These are phyloP conservation scores for Verticillium klebahnii DNA, from an alignment of 2,329 filamentous ascomycete genomes.

Conservation along the genomic window DNA sequence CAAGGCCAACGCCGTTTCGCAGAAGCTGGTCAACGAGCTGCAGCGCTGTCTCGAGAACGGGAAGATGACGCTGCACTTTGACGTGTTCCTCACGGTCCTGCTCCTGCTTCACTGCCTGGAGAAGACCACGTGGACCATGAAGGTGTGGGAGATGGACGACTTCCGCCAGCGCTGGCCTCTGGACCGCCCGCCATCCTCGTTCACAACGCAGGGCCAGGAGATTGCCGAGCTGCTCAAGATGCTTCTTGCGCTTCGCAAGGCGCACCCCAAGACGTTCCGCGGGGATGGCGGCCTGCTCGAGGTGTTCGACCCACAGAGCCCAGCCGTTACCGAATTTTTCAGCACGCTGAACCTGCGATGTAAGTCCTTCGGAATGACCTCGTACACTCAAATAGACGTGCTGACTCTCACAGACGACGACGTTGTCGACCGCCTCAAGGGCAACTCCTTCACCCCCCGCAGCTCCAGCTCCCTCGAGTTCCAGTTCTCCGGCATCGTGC, in stretches of 20 bases:
- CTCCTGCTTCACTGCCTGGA: slow-evolving; percentile 63
- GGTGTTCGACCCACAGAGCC: slow-evolving; percentile 40
- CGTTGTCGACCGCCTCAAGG: slow-evolving; percentile 21
- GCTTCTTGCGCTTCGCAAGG: slow-evolving; percentile 56
- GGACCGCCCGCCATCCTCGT: slow-evolving; percentile 49
- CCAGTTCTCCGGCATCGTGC: slow-evolving; percentile 42
- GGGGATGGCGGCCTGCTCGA: slow-evolving; percentile 43
- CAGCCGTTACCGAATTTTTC: slow-evolving; percentile 46
- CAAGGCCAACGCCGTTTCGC: slow-evolving; percentile 56
- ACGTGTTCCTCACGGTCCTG: slow-evolving; percentile 56
- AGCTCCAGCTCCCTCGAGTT: slow-evolving; percentile 47
- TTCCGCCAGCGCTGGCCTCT: slow-evolving; percentile 58
- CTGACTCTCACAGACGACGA: slow-evolving; percentile 13
- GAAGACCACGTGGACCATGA: slow-evolving; percentile 65
- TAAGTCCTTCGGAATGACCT: slow-evolving; percentile 29
- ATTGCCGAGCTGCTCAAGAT: slow-evolving; percentile 56
- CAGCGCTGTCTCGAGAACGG: slow-evolving; percentile 58
- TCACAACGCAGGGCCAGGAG: slow-evolving; percentile 54
- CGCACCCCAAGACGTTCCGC: slow-evolving; percentile 48
- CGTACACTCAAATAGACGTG: background rate
- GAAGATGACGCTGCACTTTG: slow-evolving; percentile 54
- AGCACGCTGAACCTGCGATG: slow-evolving; percentile 52
- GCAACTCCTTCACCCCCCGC: slow-evolving; percentile 13
- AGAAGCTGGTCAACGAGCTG: slow-evolving; percentile 53
- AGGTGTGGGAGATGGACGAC: slow-evolving; percentile 61